Conservation (phyloP, 495 filamentous ascomycete genomes). For the Aspergillus saccharolyticus region DNA sequence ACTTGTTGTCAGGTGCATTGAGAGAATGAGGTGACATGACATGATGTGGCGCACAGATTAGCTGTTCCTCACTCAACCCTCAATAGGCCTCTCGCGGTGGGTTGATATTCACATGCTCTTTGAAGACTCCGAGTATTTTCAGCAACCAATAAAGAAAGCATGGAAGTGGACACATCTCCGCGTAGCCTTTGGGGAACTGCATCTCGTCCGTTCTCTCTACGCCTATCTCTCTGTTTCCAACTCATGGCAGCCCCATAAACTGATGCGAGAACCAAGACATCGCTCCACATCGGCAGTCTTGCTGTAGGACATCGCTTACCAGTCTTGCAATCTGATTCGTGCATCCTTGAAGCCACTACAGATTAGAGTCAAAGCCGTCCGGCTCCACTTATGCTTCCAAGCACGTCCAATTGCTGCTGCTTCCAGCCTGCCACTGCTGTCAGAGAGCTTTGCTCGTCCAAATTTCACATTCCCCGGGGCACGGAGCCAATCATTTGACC, state of each 20-base stretch:
- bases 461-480: neutral
- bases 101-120: neutral
- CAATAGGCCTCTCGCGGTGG: too few relatives aligned
- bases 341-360: neutral
- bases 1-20: neutral
- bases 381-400: neutral
- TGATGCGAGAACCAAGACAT: neutral
- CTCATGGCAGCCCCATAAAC: neutral
- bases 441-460: neutral
- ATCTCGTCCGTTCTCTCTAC: neutral
- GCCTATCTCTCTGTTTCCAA: neutral
- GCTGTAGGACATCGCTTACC: neutral
- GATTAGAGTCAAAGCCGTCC: neutral
- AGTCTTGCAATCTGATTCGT: neutral
- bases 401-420: neutral
- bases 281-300: neutral
- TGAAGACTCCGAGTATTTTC: too few relatives aligned
- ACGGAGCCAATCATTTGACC: neutral
- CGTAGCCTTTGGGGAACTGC: neutral
- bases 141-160: neutral
- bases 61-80: neutral
- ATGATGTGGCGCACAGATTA: neutral
- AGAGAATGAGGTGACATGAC: neutral
- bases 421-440: too few relatives aligned
- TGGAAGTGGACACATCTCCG: neutral